Evolutionary conservation across 768 basidiomycete genomes (phyloP).

Genomic region (Myochromella boudieri): DNA sequence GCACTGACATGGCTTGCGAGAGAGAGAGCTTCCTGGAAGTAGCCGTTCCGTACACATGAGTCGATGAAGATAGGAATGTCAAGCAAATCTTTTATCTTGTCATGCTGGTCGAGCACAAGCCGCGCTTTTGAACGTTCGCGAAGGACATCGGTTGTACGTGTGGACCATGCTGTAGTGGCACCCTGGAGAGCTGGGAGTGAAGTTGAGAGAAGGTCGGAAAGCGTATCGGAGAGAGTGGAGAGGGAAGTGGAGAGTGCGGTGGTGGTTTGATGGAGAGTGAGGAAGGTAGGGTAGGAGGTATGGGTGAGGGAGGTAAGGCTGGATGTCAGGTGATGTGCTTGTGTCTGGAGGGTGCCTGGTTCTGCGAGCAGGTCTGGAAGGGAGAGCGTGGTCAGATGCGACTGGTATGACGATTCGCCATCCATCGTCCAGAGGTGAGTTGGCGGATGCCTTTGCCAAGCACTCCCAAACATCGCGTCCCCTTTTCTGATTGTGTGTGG

Average conservation of each 20-base stretch:
- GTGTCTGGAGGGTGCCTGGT: slow-evolving; percentile 76
- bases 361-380: slow-evolving; percentile 70
- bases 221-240: slow-evolving; percentile 70
- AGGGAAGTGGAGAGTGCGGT: slow-evolving; percentile 73
- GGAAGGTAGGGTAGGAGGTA: slow-evolving; percentile 88
- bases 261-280: slow-evolving; percentile 82
- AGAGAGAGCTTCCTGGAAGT: slow-evolving; percentile 90
- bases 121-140: slow-evolving; percentile 72
- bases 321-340: slow-evolving; percentile 83
- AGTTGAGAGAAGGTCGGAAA: slow-evolving; percentile 61
- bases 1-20: slow-evolving; percentile 70
- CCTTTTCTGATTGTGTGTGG: background rate
- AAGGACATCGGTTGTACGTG: slow-evolving; percentile 72
- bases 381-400: slow-evolving; percentile 61
- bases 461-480: slow-evolving; percentile 16
- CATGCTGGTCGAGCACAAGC: slow-evolving; percentile 90
- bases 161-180: slow-evolving; percentile 68
- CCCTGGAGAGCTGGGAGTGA: slow-evolving; percentile 79
- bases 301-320: slow-evolving; percentile 89
- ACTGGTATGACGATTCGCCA: slow-evolving; percentile 50
- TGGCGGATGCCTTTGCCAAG: slow-evolving; percentile 10
- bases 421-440: slow-evolving; percentile 12
- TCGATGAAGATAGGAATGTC: slow-evolving; percentile 91
- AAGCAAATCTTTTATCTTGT: slow-evolving; percentile 88
- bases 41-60: slow-evolving; percentile 89